Evolutionary conservation across 2,329 filamentous ascomycete genomes (phyloP).

Genomic region (Colletotrichum horii): DNA sequence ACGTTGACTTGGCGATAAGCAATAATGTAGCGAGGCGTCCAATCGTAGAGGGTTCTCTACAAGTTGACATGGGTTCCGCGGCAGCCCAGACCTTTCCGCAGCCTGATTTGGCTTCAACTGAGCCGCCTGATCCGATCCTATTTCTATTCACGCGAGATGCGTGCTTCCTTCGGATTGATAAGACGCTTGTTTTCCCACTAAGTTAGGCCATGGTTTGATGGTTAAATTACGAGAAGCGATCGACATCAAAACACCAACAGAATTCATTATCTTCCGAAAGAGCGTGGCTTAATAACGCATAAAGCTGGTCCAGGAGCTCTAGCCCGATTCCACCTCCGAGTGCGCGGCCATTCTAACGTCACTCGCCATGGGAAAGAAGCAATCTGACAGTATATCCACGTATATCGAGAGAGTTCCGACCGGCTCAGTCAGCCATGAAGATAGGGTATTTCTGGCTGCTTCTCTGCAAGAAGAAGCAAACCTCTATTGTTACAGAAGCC

Average conservation of each 20-base stretch:
- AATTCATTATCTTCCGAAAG: too few relatives aligned
- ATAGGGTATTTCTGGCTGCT: background rate
- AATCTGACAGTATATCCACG: background rate
- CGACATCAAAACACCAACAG: too few relatives aligned
- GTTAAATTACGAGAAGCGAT: background rate
- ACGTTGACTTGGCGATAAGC: background rate
- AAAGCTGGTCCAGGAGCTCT: too few relatives aligned
- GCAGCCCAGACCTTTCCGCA: background rate
- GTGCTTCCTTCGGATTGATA: background rate
- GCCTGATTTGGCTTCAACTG: background rate
- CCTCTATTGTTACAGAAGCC: background rate
- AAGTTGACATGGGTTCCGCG: background rate
- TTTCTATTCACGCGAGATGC: background rate
- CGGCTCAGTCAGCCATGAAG: background rate
- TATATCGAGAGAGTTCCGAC: background rate
- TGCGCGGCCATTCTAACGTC: background rate
- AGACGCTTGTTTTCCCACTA: background rate
- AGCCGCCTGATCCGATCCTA: background rate
- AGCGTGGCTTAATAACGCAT: too few relatives aligned
- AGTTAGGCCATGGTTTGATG: background rate
- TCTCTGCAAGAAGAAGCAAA: background rate
- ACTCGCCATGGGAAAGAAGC: background rate
- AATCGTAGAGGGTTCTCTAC: background rate
- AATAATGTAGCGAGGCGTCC: background rate
- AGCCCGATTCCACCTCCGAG: background rate